Base-by-base conservation (phyloP, 331 rosid genomes). In the Telfairia occidentalis region DNA sequence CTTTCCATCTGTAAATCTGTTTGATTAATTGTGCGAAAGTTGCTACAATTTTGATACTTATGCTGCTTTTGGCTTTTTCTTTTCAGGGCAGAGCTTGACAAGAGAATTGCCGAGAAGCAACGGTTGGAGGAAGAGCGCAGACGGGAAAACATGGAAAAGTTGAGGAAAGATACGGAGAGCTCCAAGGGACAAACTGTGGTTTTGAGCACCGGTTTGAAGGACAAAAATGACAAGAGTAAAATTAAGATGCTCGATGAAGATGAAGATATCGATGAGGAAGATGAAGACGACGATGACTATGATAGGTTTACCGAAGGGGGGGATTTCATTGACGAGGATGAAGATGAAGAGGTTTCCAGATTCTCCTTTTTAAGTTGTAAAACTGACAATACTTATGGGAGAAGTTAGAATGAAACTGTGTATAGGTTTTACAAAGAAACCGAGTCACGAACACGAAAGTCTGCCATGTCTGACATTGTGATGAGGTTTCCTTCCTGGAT, bases 151-250 rank as follows among this genome's bases (percentile, higher is more conserved):
- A 85, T 95, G 96, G 96, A 87, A 55, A 88, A 84, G 76, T 77
- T 95, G 82, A 86, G 90, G 83, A 91, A 64, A 80, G 97, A 94
- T 78, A 88, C 90, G 96, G 92, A 87, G 77, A 86, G 83, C 77
- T 85, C 96, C 1, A 63, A 86, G 37, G 97, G 96, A 40, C 86
- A 84, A 84, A 87, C 88, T 23, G 97, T 90, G 75, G 89, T 85
- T 46, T 81, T 90, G 89, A 95, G 86, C 92, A 88, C 92, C 24
- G 92, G 96, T 70, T 83, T 88, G 82, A 94, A 91, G 84, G 87
- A 81, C 81, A 84, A 67, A 81, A 82, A 69, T 38, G 76, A 76
- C 9, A 49, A 32, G 53, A 77, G 76, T 46, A 87, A 77, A 81
- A 79, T 74, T 74, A 64, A 69, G 78, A 85, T 87, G 89, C 84